Percentiles rank a stretch among this genome's conserved stretches.
Conservation (phyloP, 345 rosid species). For the Erucastrum elatum region DNA sequence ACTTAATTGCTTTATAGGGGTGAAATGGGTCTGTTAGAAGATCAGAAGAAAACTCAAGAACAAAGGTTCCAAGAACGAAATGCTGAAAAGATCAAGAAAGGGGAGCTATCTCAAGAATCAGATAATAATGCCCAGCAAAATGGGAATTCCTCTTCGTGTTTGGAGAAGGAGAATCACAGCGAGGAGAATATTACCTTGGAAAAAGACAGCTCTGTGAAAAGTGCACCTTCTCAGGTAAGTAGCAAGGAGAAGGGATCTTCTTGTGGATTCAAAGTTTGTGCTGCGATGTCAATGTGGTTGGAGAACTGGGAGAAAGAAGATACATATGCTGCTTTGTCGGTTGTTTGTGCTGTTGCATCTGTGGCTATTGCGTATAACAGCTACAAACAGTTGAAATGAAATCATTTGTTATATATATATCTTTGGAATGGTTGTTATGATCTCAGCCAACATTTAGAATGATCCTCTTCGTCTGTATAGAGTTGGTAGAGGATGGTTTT, state of each 20-base stretch:
- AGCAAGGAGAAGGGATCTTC: conserved; percentile 44
- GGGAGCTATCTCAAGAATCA: no score
- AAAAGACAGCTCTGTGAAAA: conserved; percentile 49
- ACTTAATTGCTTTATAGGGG: no score
- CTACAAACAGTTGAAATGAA: conserved; percentile 59
- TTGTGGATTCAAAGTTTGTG: conserved; percentile 41
- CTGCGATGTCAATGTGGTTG: conserved; percentile 59
- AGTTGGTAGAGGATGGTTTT: no score
- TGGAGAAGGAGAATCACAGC: conserved; percentile 40
- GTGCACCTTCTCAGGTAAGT: conserved; percentile 34
- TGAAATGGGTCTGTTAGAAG: no score
- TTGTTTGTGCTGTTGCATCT: conserved; percentile 73
- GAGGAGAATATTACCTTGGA: conserved; percentile 42
- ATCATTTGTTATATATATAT: no score
- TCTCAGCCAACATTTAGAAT: no score
- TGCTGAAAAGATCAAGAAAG: no score
- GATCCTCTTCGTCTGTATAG: no score
- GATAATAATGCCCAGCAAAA: no score
- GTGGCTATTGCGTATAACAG: conserved; percentile 72
- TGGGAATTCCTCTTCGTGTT: conserved; percentile 56
- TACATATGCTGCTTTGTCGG: conserved; percentile 80
- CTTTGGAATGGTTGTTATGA: no score
- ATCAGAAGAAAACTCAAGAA: no score
- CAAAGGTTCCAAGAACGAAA: no score
- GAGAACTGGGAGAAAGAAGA: conserved; percentile 93